Conservation (phyloP, 805 yeast species). For the Cyberlindnera maritima region DNA sequence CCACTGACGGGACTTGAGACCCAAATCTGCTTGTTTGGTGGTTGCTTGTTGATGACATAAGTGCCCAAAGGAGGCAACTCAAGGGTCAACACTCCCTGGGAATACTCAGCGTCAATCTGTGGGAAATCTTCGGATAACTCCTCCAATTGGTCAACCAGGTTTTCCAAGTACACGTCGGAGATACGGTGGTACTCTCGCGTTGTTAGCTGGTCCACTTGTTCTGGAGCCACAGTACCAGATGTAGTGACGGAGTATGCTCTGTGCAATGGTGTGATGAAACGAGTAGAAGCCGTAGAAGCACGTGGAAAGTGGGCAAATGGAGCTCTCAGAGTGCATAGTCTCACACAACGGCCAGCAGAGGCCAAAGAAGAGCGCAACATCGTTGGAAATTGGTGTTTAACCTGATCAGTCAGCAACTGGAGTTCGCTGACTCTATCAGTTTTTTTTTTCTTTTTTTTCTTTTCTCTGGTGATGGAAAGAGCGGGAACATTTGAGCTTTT, state of each 20-base stretch:
- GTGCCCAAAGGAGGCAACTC: conserved; percentile 71
- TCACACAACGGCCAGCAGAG: background rate
- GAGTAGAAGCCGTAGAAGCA: background rate
- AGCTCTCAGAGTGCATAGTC: background rate
- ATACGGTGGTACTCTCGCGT: conserved; percentile 55
- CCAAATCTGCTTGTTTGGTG: conserved; percentile 98
- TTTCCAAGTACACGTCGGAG: conserved; percentile 70
- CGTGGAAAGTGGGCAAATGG: background rate
- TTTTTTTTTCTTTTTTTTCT: background rate
- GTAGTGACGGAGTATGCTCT: conserved; percentile 37
- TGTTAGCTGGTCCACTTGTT: conserved; percentile 47
- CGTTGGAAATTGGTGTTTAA: no score
- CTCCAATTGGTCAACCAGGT: conserved; percentile 65
- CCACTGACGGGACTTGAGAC: conserved; percentile 90
- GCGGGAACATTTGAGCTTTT: background rate
- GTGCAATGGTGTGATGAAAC: background rate
- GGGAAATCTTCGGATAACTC: conserved; percentile 58
- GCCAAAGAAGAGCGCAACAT: no score
- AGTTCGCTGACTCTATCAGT: background rate
- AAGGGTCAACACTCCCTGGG: conserved; percentile 85
- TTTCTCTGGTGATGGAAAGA: background rate
- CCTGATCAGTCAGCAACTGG: no score
- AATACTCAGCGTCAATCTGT: conserved; percentile 69
- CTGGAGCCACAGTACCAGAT: conserved; percentile 52
- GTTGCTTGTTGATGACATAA: conserved; percentile 94